A percentile compares a stretch with the other conserved stretches of the same genome.
Evolutionary conservation across 495 filamentous ascomycete species (phyloP).

Genomic region (Extremus antarcticus): DNA sequence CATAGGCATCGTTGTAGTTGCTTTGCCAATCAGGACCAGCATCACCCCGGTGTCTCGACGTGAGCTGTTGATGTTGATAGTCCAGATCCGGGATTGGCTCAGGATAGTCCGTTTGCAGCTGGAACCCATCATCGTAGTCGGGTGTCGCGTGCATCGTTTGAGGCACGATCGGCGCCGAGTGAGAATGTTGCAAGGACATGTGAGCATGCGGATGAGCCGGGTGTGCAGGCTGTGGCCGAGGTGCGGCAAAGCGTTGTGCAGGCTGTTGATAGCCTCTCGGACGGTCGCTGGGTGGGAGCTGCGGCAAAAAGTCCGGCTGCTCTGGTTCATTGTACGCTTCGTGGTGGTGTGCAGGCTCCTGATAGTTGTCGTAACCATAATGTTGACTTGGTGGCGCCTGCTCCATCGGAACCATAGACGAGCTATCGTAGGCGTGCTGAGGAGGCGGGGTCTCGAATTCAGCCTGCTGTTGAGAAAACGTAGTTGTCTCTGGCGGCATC

Average conservation of each 20-base stretch:
- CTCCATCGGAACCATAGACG: not conserved
- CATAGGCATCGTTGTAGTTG: conserved; percentile 8
- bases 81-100: conserved; percentile 21
- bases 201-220: conserved; percentile 6
- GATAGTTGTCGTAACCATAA: conserved; percentile 4
- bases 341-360: not conserved
- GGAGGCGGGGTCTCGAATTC: not conserved
- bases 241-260: not conserved
- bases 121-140: conserved; percentile 9
- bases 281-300: conserved; percentile 17
- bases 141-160: not conserved
- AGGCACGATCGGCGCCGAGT: conserved; percentile 22
- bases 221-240: conserved; percentile 1
- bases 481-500: conserved; percentile 10
- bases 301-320: conserved; percentile 17
- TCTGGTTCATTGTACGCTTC: conserved; percentile 1
- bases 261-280: not conserved
- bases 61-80: conserved; percentile 15
- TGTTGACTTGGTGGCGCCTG: conserved; percentile 2
- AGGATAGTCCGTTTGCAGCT: conserved; percentile 15
- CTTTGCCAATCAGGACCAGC: conserved; percentile 12
- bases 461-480: not conserved
- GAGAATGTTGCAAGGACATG: conserved; percentile 22
- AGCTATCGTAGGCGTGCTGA: not conserved
- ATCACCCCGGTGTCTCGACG: conserved; percentile 8